Percentiles rank a stretch among this genome's conserved stretches.
Evolutionary conservation across 2,329 filamentous ascomycete species (phyloP).

Genomic region (Colletotrichum scovillei): DNA sequence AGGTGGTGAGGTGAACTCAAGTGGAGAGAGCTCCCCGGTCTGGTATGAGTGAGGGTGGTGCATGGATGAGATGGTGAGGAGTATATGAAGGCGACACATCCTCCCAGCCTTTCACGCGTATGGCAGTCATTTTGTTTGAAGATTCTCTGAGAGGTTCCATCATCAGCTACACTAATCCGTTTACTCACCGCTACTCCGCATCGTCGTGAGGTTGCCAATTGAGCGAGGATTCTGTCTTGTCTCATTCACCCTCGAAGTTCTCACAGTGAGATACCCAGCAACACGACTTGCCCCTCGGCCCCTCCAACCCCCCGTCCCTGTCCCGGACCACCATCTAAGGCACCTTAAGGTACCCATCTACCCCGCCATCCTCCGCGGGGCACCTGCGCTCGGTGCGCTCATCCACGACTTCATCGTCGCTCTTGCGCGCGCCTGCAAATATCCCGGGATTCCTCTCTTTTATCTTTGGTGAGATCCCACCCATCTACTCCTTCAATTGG

Average conservation of each 20-base stretch:
- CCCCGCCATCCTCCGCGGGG: slow-evolving; percentile 33
- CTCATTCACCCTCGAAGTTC: background rate
- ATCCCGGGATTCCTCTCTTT: background rate
- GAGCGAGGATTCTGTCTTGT: background rate
- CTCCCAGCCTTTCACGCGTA: background rate
- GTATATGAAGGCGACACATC: slow-evolving; percentile 29
- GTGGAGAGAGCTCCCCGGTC: background rate
- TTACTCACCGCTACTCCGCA: background rate
- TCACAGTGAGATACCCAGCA: background rate
- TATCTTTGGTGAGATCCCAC: background rate
- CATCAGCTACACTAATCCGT: background rate
- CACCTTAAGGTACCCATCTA: background rate
- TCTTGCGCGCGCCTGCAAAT: background rate
- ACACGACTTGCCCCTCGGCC: background rate
- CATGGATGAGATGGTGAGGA: background rate
- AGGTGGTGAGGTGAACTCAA: background rate
- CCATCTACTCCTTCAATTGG: background rate
- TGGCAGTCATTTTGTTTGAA: background rate
- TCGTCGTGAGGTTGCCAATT: background rate
- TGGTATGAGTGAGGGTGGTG: background rate
- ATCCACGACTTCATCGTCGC: slow-evolving; percentile 17
- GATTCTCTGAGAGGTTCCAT: background rate
- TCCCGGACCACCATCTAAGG: background rate
- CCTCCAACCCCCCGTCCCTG: slow-evolving; percentile 3
- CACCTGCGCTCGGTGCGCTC: slow-evolving; percentile 17